Percentiles rank a stretch among this genome's conserved stretches.
phyloP scores from a whole-genome alignment of 306 rosid species.

The Lotus japonicus region DNA sequence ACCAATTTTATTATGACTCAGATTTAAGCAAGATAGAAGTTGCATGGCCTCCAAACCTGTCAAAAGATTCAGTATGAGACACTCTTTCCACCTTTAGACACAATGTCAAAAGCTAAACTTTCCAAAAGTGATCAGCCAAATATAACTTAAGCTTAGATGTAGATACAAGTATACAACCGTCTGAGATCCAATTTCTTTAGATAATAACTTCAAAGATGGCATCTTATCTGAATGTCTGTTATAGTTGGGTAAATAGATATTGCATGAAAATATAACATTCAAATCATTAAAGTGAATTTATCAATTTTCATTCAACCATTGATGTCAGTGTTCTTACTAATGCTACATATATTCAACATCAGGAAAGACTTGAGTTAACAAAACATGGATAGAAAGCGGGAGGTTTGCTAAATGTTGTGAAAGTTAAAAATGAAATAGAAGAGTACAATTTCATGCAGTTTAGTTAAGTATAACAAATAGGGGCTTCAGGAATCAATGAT shows the following conservation, averaged over 20 bases:
- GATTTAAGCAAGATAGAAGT: constrained; percentile 69
- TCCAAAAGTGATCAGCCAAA: neutral
- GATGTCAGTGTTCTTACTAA: neutral
- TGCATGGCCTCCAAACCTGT: constrained; percentile 93
- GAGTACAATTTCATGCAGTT: neutral
- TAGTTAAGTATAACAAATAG: neutral
- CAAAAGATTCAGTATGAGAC: constrained; percentile 24
- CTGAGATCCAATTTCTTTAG: neutral
- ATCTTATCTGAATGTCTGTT: neutral
- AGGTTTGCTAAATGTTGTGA: neutral
- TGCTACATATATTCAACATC: neutral
- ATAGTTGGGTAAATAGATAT: neutral
- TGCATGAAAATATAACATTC: neutral
- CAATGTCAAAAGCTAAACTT: neutral
- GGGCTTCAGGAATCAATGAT: neutral
- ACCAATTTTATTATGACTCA: constrained; percentile 64
- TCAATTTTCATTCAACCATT: constrained; percentile 10
- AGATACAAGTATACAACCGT: too few species aligned
- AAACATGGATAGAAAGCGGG: neutral
- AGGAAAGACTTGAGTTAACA: neutral
- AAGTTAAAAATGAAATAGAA: constrained; percentile 1
- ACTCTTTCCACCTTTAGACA: neutral
- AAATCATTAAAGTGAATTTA: neutral
- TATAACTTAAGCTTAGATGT: neutral
- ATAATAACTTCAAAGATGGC: neutral